Evolutionary conservation across 2,329 filamentous ascomycete genomes (phyloP).

Genomic region (Nannizziopsis arthrosporioides): DNA sequence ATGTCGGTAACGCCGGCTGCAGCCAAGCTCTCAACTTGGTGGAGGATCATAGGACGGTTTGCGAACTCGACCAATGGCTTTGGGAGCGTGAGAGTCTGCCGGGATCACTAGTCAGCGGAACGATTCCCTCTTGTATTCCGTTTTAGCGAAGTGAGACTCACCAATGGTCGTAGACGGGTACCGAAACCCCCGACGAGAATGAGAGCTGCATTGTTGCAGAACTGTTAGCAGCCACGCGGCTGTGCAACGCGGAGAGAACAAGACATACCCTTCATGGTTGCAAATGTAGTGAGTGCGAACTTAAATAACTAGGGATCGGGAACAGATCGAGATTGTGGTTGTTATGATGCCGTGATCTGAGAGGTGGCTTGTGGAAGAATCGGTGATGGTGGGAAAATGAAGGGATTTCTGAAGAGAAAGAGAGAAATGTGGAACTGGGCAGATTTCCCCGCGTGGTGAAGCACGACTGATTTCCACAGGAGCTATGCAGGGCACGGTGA

Average conservation of each 20-base stretch:
- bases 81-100: conserved; percentile 83
- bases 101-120: conserved; percentile 2
- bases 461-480: too few species aligned
- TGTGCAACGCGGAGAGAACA: neutral
- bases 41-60: conserved; percentile 98
- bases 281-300: neutral
- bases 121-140: neutral
- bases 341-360: neutral
- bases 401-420: too few species aligned
- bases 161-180: conserved; percentile 90
- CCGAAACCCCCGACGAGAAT: conserved; percentile 99
- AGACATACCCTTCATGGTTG: conserved; percentile 35
- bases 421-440: too few species aligned
- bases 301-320: neutral
- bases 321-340: neutral
- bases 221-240: neutral
- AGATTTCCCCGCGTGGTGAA: too few species aligned
- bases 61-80: conserved; percentile 97
- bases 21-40: conserved; percentile 92
- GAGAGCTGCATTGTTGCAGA: conserved; percentile 51
- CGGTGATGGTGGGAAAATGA: neutral
- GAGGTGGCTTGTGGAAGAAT: neutral
- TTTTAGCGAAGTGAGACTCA: conserved; percentile 40
- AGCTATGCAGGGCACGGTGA: too few species aligned
- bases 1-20: conserved; percentile 93